phyloP scores from a whole-genome alignment of 108 stramenopile species.

The Schizochytrium sp. region DNA sequence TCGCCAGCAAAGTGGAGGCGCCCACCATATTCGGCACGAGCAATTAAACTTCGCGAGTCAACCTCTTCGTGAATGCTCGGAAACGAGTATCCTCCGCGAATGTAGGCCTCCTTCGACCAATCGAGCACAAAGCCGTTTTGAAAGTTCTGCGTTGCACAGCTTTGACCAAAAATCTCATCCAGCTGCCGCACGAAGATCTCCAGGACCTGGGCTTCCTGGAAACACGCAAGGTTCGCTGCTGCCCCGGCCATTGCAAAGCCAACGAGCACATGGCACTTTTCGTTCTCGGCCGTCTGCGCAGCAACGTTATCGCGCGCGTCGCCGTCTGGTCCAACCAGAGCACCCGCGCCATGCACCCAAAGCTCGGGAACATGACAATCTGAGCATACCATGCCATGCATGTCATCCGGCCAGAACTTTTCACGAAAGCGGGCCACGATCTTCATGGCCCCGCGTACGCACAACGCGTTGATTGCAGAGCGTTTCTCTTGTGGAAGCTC shows the following conservation, averaged over 20 bases:
- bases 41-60: background rate
- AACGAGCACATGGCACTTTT: background rate
- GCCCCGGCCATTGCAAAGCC: background rate
- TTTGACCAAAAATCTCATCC: background rate
- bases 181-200: background rate
- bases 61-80: background rate
- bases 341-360: background rate
- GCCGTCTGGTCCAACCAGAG: background rate
- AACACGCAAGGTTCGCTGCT: background rate
- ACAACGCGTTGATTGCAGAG: background rate
- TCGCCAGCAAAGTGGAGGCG: background rate
- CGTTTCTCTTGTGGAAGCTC: background rate
- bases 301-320: background rate
- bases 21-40: background rate
- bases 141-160: background rate
- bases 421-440: background rate
- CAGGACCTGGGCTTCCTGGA: background rate
- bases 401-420: constrained; percentile 7
- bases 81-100: background rate
- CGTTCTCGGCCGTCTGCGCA: background rate
- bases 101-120: background rate
- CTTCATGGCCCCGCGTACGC: background rate
- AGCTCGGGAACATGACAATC: background rate
- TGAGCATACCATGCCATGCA: background rate
- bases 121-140: background rate